Conservation (phyloP, 768 basidiomycete species). For the Boletus vinaceobasis region DNA sequence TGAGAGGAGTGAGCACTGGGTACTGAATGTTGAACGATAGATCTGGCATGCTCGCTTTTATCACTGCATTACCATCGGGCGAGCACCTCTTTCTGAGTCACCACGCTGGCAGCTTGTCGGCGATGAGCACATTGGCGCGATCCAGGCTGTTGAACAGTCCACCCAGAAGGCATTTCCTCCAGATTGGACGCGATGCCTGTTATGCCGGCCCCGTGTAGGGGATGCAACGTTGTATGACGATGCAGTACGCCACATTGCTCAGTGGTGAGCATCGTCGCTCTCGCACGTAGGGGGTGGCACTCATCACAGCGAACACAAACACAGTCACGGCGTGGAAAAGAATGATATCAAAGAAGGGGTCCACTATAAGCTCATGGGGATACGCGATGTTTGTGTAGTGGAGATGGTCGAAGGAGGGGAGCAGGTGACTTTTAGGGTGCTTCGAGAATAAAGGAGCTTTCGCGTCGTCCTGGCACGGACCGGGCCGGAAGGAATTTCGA, state of each 20-base stretch:
- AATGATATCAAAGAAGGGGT: not conserved
- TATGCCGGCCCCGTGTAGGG: conserved; percentile 9
- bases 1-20: not conserved
- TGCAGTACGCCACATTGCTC: not conserved
- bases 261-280: not conserved
- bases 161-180: not conserved
- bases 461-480: no score
- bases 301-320: not conserved
- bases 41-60: conserved; percentile 8
- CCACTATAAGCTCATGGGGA: conserved; percentile 1
- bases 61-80: conserved; percentile 4
- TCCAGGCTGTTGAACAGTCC: conserved; percentile 4
- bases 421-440: conserved; percentile 3
- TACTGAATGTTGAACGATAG: not conserved
- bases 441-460: not conserved
- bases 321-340: conserved; percentile 3
- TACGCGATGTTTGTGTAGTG: not conserved
- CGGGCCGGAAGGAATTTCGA: not conserved
- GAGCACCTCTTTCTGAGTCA: not conserved
- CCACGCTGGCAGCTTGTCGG: conserved; percentile 10
- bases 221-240: not conserved
- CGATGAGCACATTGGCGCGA: conserved; percentile 6
- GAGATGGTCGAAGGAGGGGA: conserved; percentile 1
- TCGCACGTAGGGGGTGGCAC: no score
- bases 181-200: conserved; percentile 5